These are phyloP conservation scores for Trichomonas tenax DNA, from an alignment of 208 protist genomes.

Conservation along the genomic window DNA sequence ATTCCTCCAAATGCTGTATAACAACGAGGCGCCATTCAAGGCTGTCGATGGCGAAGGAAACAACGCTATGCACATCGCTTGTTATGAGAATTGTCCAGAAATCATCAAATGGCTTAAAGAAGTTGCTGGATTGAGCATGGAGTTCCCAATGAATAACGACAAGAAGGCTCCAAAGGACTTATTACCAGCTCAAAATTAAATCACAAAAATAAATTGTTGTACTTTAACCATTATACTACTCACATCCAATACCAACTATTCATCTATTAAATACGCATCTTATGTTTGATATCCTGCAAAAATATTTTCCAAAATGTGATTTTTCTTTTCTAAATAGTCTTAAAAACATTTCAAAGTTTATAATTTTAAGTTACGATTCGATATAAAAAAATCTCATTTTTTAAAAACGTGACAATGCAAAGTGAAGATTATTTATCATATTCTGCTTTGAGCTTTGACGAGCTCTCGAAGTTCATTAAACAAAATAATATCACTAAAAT, in stretches of 20 bases:
- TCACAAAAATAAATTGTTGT: too few relatives aligned
- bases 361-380: too few relatives aligned
- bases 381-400: too few relatives aligned
- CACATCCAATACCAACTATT: too few relatives aligned
- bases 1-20: neutral
- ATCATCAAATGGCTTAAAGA: neutral
- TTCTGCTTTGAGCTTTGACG: neutral
- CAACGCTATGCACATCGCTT: neutral
- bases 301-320: too few relatives aligned
- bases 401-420: neutral
- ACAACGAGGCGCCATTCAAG: neutral
- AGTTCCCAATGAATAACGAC: neutral
- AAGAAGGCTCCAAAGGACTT: neutral
- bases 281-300: too few relatives aligned
- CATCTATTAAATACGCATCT: too few relatives aligned
- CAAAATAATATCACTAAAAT: neutral
- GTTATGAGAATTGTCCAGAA: neutral
- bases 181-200: too few relatives aligned
- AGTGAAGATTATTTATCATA: neutral
- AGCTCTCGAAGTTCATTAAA: neutral
- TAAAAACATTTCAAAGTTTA: too few relatives aligned
- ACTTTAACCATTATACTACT: too few relatives aligned
- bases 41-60: neutral
- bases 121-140: neutral
- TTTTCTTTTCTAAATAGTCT: too few relatives aligned